A percentile compares a stretch with the other conserved stretches of the same genome.
Conservation (phyloP, 1,284 basidiomycete genomes). For the Tilletia indica region DNA sequence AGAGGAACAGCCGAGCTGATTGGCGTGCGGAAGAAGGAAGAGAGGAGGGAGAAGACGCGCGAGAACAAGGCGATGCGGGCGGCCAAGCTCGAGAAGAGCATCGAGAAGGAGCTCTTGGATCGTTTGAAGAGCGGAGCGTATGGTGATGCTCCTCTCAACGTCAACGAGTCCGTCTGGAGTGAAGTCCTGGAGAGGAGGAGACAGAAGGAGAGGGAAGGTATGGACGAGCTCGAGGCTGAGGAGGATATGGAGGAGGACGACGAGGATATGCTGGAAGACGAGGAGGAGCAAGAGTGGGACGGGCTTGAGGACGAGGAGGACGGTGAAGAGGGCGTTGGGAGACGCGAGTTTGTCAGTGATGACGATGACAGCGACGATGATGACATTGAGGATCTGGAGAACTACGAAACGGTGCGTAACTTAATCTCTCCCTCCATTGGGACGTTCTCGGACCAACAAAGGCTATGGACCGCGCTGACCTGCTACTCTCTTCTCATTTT, state of each 20-base stretch:
- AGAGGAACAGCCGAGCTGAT: slow-evolving; percentile 82
- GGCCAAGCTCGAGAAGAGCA: slow-evolving; percentile 77
- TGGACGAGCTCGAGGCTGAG: slow-evolving; percentile 37
- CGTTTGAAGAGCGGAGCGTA: slow-evolving; percentile 94
- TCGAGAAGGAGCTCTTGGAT: slow-evolving; percentile 93
- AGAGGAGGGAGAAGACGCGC: slow-evolving; percentile 85
- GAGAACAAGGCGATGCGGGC: slow-evolving; percentile 94
- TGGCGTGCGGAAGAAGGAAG: slow-evolving; percentile 95
- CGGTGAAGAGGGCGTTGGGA: slow-evolving; percentile 30
- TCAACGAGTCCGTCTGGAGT: slow-evolving; percentile 96
- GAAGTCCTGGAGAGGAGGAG: slow-evolving; percentile 54
- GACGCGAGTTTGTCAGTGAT: slow-evolving; percentile 51
- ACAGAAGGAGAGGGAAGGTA: slow-evolving; percentile 26
- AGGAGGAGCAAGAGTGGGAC: slow-evolving; percentile 40
- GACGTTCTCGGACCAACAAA: too few species aligned
- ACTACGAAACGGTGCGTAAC: slow-evolving; percentile 14
- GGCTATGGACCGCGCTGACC: neutral
- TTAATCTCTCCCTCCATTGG: too few species aligned
- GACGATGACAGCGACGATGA: slow-evolving; percentile 43
- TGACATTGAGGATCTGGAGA: slow-evolving; percentile 27
- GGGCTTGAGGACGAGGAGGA: slow-evolving; percentile 46
- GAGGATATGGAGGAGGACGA: slow-evolving; percentile 51
- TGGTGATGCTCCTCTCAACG: slow-evolving; percentile 94
- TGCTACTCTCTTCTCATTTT: neutral
- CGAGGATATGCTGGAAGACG: slow-evolving; percentile 44